A percentile compares a stretch with the other conserved stretches of the same genome.
Evolutionary conservation across 2,329 filamentous ascomycete genomes (phyloP).

Genomic region (Amylocarpus encephaloides): DNA sequence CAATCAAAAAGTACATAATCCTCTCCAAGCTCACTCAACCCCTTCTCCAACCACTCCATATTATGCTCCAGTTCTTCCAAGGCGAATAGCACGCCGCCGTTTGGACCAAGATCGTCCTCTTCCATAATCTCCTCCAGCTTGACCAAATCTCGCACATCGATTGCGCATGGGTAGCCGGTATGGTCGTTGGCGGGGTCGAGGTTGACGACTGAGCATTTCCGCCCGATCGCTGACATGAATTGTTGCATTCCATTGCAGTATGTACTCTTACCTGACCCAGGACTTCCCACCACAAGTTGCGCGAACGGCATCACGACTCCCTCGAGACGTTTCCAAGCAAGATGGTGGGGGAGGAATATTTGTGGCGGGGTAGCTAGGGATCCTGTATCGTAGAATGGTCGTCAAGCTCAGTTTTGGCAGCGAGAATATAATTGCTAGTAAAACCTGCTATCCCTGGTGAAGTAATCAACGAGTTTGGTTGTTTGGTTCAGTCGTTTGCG

Average conservation of each 20-base stretch:
- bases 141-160: constrained; percentile 84
- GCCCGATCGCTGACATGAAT: constrained; percentile 91
- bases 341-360: not conserved
- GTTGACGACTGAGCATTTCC: constrained; percentile 92
- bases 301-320: constrained; percentile 31
- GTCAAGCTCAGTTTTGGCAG: too few species aligned
- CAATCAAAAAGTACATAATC: constrained; percentile 96
- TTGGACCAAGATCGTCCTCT: constrained; percentile 82
- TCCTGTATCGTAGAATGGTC: too few species aligned
- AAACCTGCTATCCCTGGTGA: too few species aligned
- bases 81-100: constrained; percentile 87
- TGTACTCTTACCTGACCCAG: constrained; percentile 92
- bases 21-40: constrained; percentile 72
- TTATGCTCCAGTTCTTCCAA: constrained; percentile 94
- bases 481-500: too few species aligned
- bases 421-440: too few species aligned
- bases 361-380: constrained; percentile 1
- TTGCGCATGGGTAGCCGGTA: constrained; percentile 78
- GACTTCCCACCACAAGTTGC: constrained; percentile 79
- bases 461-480: too few species aligned
- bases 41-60: constrained; percentile 82
- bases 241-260: constrained; percentile 99
- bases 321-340: not conserved
- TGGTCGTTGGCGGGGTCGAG: constrained; percentile 95
- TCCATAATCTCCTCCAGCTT: constrained; percentile 94